A percentile compares a stretch with the other conserved stretches of the same genome.
Evolutionary conservation across 805 yeast genomes (phyloP).

Genomic region (Wickerhamiella brachini): DNA sequence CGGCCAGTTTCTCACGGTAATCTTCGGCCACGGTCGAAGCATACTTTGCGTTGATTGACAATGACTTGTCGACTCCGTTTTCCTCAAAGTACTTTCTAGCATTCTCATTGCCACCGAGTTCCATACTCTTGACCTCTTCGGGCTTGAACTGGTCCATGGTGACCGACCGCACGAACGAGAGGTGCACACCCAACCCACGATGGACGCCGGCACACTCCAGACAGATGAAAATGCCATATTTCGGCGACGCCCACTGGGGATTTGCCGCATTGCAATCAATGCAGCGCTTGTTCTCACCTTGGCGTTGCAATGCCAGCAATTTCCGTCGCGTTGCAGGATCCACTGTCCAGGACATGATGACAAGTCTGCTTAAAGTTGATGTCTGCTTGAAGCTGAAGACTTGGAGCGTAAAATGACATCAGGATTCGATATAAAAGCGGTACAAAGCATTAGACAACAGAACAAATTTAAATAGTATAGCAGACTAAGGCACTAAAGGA

Average conservation of each 20-base stretch:
- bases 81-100: slow-evolving; percentile 53
- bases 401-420: too few species aligned
- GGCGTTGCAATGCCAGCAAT: slow-evolving; percentile 52
- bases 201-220: slow-evolving; percentile 97
- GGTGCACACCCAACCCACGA: slow-evolving; percentile 85
- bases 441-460: too few species aligned
- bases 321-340: slow-evolving; percentile 82
- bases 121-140: slow-evolving; percentile 84
- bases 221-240: slow-evolving; percentile 93
- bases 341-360: slow-evolving; percentile 56
- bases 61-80: slow-evolving; percentile 53
- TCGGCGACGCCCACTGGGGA: slow-evolving; percentile 99
- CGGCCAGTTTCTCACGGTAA: slow-evolving; percentile 68
- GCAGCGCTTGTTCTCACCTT: slow-evolving; percentile 74
- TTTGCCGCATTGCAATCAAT: slow-evolving; percentile 91
- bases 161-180: slow-evolving; percentile 89
- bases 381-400: too few species aligned
- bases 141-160: slow-evolving; percentile 98
- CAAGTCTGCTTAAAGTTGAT: slow-evolving; percentile 25
- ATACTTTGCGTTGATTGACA: slow-evolving; percentile 64
- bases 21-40: slow-evolving; percentile 90
- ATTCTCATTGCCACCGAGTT: slow-evolving; percentile 78
- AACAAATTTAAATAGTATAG: neutral
- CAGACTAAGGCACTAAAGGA: neutral
- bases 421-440: too few species aligned